Conservation (phyloP, 768 basidiomycete species). For the Lactarius vividus region DNA sequence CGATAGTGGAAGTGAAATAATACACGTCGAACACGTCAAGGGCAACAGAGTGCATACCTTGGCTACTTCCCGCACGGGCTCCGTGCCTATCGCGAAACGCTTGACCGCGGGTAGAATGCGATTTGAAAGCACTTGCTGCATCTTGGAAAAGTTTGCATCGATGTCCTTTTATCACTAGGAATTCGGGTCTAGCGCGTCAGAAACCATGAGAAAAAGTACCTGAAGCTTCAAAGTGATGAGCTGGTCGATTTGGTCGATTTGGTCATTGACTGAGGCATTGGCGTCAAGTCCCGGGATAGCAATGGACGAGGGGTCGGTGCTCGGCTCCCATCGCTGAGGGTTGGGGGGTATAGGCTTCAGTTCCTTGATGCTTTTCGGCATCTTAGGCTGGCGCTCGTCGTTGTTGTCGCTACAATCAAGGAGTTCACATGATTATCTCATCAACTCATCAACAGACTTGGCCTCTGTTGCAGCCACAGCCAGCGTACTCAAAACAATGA, state of each 20-base stretch:
- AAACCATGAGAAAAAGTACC: slow-evolving; percentile 40
- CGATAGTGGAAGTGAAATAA: background rate
- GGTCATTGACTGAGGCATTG: slow-evolving; percentile 65
- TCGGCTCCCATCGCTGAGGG: slow-evolving; percentile 66
- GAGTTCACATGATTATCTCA: no score
- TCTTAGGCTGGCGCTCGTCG: background rate
- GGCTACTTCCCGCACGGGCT: slow-evolving; percentile 87
- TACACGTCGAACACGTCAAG: background rate
- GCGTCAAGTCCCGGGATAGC: slow-evolving; percentile 70
- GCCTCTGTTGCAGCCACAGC: no score
- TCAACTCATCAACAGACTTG: no score
- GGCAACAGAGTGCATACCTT: slow-evolving; percentile 48
- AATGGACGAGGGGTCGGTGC: slow-evolving; percentile 59
- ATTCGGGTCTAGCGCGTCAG: background rate
- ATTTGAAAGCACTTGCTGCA: slow-evolving; percentile 80
- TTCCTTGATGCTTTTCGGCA: slow-evolving; percentile 14
- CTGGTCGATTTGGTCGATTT: slow-evolving; percentile 95
- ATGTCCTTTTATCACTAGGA: slow-evolving; percentile 60
- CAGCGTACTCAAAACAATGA: no score
- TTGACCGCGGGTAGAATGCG: slow-evolving; percentile 86
- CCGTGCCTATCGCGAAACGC: slow-evolving; percentile 80
- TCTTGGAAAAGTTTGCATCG: slow-evolving; percentile 89
- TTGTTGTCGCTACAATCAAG: no score
- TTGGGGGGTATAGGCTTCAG: slow-evolving; percentile 54
- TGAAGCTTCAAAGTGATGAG: slow-evolving; percentile 90